A percentile compares a stretch with the other conserved stretches of the same genome.
These are phyloP conservation scores for Pseudognaphalium luteoalbum DNA, from an alignment of 129 eudicot genomes.

Conservation along the genomic window DNA sequence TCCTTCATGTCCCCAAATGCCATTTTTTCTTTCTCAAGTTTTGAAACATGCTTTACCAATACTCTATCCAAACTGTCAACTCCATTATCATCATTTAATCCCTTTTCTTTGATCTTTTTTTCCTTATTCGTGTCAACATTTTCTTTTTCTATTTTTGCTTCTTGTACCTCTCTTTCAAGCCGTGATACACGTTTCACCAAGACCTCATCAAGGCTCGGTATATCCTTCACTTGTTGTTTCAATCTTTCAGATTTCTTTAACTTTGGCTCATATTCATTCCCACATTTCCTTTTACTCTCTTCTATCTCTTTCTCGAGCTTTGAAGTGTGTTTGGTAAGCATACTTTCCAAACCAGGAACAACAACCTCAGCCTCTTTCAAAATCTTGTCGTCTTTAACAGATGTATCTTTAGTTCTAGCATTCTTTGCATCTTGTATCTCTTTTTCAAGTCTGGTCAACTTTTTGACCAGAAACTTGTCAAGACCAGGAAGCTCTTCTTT, in stretches of 20 bases:
- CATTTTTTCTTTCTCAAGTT: constrained; percentile 73
- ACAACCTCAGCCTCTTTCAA: constrained; percentile 20
- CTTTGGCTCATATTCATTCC: constrained; percentile 34
- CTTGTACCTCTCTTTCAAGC: constrained; percentile 80
- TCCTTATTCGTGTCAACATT: constrained; percentile 56
- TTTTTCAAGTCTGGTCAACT: constrained; percentile 74
- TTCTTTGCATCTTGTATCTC: constrained; percentile 80
- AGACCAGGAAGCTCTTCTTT: constrained; percentile 61
- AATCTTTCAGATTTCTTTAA: constrained; percentile 34
- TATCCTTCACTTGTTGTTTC: constrained; percentile 38
- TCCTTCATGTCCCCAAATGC: constrained; percentile 22
- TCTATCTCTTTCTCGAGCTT: constrained; percentile 76
- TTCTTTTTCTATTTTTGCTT: constrained; percentile 72
- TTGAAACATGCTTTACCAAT: constrained; percentile 78
- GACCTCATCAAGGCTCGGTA: constrained; percentile 65
- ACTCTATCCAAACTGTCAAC: constrained; percentile 64
- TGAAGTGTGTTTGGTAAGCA: constrained; percentile 61
- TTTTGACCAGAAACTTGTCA: constrained; percentile 82
- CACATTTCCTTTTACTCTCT: constrained; percentile 41
- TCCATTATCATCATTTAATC: not conserved
- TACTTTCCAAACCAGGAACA: constrained; percentile 58
- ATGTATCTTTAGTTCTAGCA: constrained; percentile 44
- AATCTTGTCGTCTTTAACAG: constrained; percentile 24
- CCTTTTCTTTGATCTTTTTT: constrained; percentile 27
- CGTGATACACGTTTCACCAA: constrained; percentile 65